phyloP scores from a whole-genome alignment of 2,329 filamentous ascomycete species.

The Fusarium sp. region DNA sequence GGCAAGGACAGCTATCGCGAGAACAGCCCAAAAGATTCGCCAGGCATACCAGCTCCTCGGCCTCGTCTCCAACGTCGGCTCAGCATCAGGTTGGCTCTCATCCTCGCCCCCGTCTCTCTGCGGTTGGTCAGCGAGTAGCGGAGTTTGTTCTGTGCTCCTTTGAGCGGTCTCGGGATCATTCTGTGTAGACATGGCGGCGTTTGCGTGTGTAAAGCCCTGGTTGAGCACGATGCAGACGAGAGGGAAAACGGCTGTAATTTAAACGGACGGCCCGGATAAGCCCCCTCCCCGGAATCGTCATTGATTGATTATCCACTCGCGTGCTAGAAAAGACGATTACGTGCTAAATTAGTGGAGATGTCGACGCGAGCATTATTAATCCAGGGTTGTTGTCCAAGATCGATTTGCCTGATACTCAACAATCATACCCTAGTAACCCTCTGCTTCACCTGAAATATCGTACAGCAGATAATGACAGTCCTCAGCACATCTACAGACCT shows the following conservation, averaged over 20 bases:
- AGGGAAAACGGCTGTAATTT: not conserved
- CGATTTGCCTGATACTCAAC: too few species aligned
- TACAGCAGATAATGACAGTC: too few species aligned
- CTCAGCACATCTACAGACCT: too few species aligned
- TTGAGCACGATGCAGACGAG: not conserved
- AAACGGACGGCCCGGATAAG: not conserved
- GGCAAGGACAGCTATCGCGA: not conserved
- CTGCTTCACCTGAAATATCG: too few species aligned
- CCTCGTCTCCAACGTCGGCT: conserved; percentile 1
- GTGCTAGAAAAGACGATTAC: not conserved
- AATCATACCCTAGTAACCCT: too few species aligned
- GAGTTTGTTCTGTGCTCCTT: conserved; percentile 11
- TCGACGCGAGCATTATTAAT: conserved; percentile 18
- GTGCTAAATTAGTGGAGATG: conserved; percentile 8
- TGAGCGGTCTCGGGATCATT: not conserved
- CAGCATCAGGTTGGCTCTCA: not conserved
- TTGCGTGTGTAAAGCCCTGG: not conserved
- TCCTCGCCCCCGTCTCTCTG: not conserved
- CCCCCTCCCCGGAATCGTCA: conserved; percentile 5
- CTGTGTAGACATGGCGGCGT: not conserved
- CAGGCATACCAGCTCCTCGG: conserved; percentile 21
- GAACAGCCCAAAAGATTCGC: conserved; percentile 15
- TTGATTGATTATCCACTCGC: conserved; percentile 10
- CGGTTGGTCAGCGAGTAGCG: conserved; percentile 1
- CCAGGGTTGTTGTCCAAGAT: not conserved